Evolutionary conservation across 495 filamentous ascomycete genomes (phyloP), one percentile per base, ranked within the genome.

Genomic region (Echria macrotheca): DNA sequence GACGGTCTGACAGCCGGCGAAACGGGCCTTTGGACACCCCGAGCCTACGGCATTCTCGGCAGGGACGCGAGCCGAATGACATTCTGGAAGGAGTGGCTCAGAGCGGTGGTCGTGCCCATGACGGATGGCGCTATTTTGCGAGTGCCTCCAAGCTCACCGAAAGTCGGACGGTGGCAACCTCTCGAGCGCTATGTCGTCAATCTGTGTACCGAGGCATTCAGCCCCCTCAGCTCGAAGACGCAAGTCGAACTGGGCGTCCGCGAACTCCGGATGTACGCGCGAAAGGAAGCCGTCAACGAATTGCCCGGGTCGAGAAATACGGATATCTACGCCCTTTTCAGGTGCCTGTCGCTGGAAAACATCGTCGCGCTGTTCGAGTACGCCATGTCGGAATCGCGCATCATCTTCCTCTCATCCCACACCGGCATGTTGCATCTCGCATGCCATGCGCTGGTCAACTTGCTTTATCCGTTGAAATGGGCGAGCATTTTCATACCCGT

Each of bases 51-150:
- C 43, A 85, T 98, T 46, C 77, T 98, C 49, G 93, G 93, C 26
- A 80, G 89, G 46, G 91, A 98, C 62, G 73, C 73, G 22, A 84
- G 78, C 45, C 77, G 93, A 73, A 88, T 90, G 40, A 84, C 80
- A 44, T 98, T 98, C 70, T 97, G 93, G 93, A 98, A 98, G 65
- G 93, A 98, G 62, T 98, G 93, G 93, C 75, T 98, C 32, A 82
- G 87, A 65, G 93, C 91, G 7, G 77, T 98, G 15, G 76, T 90
- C 22, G 89, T 96, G 32, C 93, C 93, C 12, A 96, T 96, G 93
- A 89, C 82, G 12, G 86, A 95, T 63, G 89, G 91, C 31, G 82
- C 74, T 9, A 75, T 98, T 32, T 67, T 91, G 59, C 78, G 89
- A 40, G 81, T 98, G 5, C 87, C 93, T 17, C 75, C 87, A 8